These are phyloP conservation scores for Leucocoprinus birnbaumii DNA, from an alignment of 768 basidiomycete genomes.

Conservation along the genomic window DNA sequence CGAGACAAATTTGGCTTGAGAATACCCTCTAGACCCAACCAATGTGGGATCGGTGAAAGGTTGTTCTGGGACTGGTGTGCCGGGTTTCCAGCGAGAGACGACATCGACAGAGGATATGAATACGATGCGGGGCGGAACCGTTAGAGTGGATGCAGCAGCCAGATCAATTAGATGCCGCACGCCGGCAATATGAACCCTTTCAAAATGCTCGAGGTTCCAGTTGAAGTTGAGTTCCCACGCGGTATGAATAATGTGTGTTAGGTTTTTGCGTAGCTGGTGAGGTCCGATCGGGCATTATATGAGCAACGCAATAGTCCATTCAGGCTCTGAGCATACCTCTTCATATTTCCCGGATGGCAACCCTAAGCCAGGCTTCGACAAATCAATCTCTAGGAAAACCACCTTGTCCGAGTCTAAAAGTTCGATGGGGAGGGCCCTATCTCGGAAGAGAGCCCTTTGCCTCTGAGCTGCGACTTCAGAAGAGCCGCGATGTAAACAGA, in stretches of 20 bases:
- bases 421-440: background rate
- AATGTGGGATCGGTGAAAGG: conserved; percentile 9
- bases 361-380: conserved; percentile 3
- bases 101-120: conserved; percentile 13
- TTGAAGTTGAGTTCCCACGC: conserved; percentile 16
- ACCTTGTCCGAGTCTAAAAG: conserved; percentile 1
- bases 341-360: background rate
- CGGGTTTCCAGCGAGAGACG: conserved; percentile 1
- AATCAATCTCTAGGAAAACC: conserved; percentile 2
- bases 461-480: background rate
- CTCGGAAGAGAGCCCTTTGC: conserved; percentile 4
- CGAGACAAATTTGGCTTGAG: conserved; percentile 10
- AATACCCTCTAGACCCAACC: conserved; percentile 5
- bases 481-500: conserved; percentile 21
- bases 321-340: no score
- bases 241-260: conserved; percentile 13
- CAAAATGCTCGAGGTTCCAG: conserved; percentile 13
- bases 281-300: background rate
- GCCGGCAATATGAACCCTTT: conserved; percentile 10
- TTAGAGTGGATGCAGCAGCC: conserved; percentile 1
- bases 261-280: background rate
- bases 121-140: background rate
- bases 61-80: conserved; percentile 4
- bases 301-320: no score
- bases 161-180: conserved; percentile 11